Evolutionary conservation across 805 yeast species (phyloP), one percentile per base, ranked within the genome.

Genomic region (Starmera dryadoides): DNA sequence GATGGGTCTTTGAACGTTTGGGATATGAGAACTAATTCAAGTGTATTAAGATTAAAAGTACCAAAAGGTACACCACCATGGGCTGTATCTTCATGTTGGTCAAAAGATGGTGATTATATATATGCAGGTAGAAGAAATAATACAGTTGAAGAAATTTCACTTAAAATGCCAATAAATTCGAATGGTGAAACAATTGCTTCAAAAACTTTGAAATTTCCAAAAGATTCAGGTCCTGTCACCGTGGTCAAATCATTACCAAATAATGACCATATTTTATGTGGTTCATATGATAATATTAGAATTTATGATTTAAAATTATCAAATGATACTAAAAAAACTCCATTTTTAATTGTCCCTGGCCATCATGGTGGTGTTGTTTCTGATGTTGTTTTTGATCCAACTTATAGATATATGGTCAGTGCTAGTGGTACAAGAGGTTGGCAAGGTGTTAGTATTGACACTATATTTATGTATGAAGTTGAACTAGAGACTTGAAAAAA

Each of bases 371-470:
- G 97, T 21, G 76, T 78, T 3, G 65, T 93, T 26, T 83, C 95
- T 35, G 77, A 79, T 38, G 64, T 93, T 45, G 69, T 76, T 39
- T 81, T 89, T 18, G 98, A 91, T 59, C 91, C 91, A 23, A 82
- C 93, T 2, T 86, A 94, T 30, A 64, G 93, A 44, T 93, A 85
- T 58, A 70, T 93, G 81, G 73, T 91, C 6, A 82, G 95, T 52
- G 81, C 97, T 1, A 83, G 95, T 56, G 98, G 98, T 9, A 86
- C 85, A 45, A 73, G 97, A 52, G 98, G 98, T 5, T 91, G 97
- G 97, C 88, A 82, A 48, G 88, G 95, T 3, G 64, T 69, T 29
- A 73, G 82, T 19, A 81, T 93, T 1, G 96, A 88, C 42, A 74
- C 79, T n/a, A 84, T 84, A 9, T 71, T 88, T 48, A 69, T 87